A percentile compares a stretch with the other conserved stretches of the same genome.
These are phyloP conservation scores for Sporobolomyces phaffii DNA, from an alignment of 768 basidiomycete species.

Conservation along the genomic window DNA sequence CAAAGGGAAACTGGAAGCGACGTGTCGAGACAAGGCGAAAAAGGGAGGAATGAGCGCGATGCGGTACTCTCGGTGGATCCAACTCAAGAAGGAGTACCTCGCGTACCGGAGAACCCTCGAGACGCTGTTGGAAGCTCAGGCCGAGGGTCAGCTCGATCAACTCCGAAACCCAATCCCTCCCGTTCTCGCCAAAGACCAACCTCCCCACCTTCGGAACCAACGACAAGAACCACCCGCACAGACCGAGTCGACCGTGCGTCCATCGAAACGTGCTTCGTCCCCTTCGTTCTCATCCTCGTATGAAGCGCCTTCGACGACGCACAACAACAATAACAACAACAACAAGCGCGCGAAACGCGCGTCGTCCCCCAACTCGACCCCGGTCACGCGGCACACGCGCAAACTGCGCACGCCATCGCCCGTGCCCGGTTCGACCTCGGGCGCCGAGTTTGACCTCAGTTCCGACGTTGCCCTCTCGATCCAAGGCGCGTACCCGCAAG, in stretches of 20 bases:
- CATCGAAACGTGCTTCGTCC: not conserved
- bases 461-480: slow-evolving; percentile 2
- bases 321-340: too few species aligned
- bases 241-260: too few species aligned
- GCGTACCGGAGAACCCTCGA: slow-evolving; percentile 32
- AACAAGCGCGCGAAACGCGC: slow-evolving; percentile 13
- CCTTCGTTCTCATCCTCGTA: too few species aligned
- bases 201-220: slow-evolving; percentile 18
- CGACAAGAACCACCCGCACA: not conserved
- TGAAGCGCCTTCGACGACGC: too few species aligned
- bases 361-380: not conserved
- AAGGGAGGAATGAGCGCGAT: slow-evolving; percentile 19
- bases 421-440: not conserved
- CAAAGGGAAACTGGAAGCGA: not conserved
- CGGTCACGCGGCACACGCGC: slow-evolving; percentile 2
- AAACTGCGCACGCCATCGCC: slow-evolving; percentile 16
- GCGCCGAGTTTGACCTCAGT: not conserved
- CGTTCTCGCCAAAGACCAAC: not conserved
- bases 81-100: slow-evolving; percentile 38
- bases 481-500: slow-evolving; percentile 26
- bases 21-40: not conserved
- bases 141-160: slow-evolving; percentile 2
- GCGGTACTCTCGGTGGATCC: slow-evolving; percentile 33
- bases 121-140: slow-evolving; percentile 6
- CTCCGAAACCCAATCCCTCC: not conserved